phyloP scores from a whole-genome alignment of 129 eudicot genomes.

The Oenanthe sinensis region DNA sequence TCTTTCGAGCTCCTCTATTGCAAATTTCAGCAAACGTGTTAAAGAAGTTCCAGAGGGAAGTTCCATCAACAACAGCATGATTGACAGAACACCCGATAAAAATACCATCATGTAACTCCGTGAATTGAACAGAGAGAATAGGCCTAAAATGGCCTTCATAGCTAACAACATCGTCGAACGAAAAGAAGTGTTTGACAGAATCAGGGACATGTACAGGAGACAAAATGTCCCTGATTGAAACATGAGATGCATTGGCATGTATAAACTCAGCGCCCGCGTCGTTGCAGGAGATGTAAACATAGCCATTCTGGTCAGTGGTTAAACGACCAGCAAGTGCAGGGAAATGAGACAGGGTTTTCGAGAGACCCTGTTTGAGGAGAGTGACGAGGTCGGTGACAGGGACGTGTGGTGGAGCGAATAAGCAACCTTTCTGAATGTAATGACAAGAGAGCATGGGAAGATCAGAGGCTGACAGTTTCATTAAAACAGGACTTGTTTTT shows the following conservation, averaged over 20 bases:
- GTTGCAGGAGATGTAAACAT: constrained; percentile 58
- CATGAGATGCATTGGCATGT: constrained; percentile 37
- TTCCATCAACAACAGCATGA: constrained; percentile 81
- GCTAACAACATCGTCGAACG: constrained; percentile 49
- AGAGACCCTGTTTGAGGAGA: constrained; percentile 32
- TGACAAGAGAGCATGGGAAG: constrained; percentile 87
- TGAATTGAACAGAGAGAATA: constrained; percentile 57
- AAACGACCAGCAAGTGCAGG: constrained; percentile 83
- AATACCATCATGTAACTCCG: constrained; percentile 62
- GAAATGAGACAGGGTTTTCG: constrained; percentile 41
- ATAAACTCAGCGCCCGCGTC: constrained; percentile 64
- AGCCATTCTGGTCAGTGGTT: constrained; percentile 43
- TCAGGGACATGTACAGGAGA: constrained; percentile 40
- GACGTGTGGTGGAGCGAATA: constrained; percentile 39
- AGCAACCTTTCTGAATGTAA: constrained; percentile 76
- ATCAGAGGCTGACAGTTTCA: constrained; percentile 69
- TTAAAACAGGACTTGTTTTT: constrained; percentile 19
- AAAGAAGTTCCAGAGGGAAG: constrained; percentile 75
- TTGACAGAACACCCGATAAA: constrained; percentile 69
- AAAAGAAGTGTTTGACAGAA: constrained; percentile 42
- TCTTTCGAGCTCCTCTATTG: constrained; percentile 32
- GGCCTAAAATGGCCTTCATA: constrained; percentile 69
- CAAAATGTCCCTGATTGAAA: constrained; percentile 32
- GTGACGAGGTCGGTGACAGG: constrained; percentile 27
- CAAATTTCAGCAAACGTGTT: constrained; percentile 61